Base-by-base conservation (phyloP, 768 basidiomycete genomes). In the Strobilomyces echinocephalus region DNA sequence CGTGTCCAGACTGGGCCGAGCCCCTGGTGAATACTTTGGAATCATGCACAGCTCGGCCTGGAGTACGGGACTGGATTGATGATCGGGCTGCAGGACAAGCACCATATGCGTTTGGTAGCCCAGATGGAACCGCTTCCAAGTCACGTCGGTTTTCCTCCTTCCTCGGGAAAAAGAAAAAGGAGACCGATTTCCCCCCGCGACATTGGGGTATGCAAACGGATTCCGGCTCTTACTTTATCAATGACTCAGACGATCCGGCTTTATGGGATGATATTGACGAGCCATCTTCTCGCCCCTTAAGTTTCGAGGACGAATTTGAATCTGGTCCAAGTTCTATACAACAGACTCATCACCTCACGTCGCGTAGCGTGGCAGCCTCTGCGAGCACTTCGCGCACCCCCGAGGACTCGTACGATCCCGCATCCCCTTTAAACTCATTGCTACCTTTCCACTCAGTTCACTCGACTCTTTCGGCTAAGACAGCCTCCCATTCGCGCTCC, bases 1-100 rank as follows among this genome's bases (percentile, higher is more conserved):
- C 83, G 12, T 78, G 83, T 6, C 95, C 94, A 0, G 71, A 78
- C 2, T 98, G 91, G 90, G 86, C 94, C 1, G 69, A 76, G n/a
- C 66, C 76, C 2, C 76, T 99, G 24, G 84, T 91, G 54, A 79
- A 81, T 50, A 85, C 87, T 2, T 75, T 99, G 36, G 83, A 91
- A 47, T 67, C 78, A 10, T 85, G 85, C 58, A 87, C 87, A 3
- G 82, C 86, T 20, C 66, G 85, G 62, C 87, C 89, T 0, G 85
- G 83, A 15, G 78, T 75, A 49, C 76, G 82, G 24, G 73, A 73
- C 46, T 95, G 91, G 91, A 68, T 89, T 1, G 60, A 77, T 18
- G 81, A 90, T 52, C 74, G 77, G 34, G 65, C 65, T 10, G 65
- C 65, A 41, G 69, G 63, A 20, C 68, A 70, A 14, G 52, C 63